Evolutionary conservation across 257 asterid species (phyloP).

Genomic region (Salvia miltiorrhiza): DNA sequence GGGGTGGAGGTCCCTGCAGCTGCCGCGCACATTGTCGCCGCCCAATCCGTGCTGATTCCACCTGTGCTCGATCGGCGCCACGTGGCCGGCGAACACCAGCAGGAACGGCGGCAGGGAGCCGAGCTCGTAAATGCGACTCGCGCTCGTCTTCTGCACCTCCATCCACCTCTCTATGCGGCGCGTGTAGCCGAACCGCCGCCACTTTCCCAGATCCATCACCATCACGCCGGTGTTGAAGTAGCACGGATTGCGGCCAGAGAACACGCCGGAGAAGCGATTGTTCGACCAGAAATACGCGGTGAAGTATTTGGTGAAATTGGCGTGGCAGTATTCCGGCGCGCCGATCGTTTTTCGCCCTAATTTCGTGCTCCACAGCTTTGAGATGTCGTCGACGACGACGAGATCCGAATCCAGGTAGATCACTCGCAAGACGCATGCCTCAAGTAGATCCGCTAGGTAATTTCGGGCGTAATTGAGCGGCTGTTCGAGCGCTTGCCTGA

Average conservation of each 20-base stretch:
- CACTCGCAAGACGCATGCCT: slow-evolving; percentile 46
- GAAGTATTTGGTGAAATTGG: slow-evolving; percentile 67
- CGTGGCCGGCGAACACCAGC: slow-evolving; percentile 54
- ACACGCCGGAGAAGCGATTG: slow-evolving; percentile 32
- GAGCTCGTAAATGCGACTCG: slow-evolving; percentile 52
- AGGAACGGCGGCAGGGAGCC: slow-evolving; percentile 70
- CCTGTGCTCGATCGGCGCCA: slow-evolving; percentile 50
- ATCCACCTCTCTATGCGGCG: slow-evolving; percentile 61
- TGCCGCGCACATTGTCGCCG: slow-evolving; percentile 58
- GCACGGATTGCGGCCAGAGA: slow-evolving; percentile 49
- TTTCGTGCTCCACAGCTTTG: slow-evolving; percentile 47
- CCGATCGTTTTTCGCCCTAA: slow-evolving; percentile 46
- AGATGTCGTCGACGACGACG: slow-evolving; percentile 55
- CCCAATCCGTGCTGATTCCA: slow-evolving; percentile 78
- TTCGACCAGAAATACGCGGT: slow-evolving; percentile 51
- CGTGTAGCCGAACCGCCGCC: slow-evolving; percentile 54
- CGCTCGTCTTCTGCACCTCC: slow-evolving; percentile 50
- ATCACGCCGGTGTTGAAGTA: slow-evolving; percentile 71
- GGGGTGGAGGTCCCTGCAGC: slow-evolving; percentile 51
- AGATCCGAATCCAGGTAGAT: slow-evolving; percentile 72
- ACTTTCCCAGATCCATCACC: slow-evolving; percentile 54
- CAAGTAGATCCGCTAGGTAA: slow-evolving; percentile 54
- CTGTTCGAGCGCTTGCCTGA: slow-evolving; percentile 60
- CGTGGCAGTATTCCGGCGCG: slow-evolving; percentile 71
- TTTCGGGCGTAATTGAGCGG: slow-evolving; percentile 71